A percentile compares a stretch with the other conserved stretches of the same genome.
These are phyloP conservation scores for Penicillium canescens DNA, from an alignment of 495 filamentous ascomycete species.

Conservation along the genomic window DNA sequence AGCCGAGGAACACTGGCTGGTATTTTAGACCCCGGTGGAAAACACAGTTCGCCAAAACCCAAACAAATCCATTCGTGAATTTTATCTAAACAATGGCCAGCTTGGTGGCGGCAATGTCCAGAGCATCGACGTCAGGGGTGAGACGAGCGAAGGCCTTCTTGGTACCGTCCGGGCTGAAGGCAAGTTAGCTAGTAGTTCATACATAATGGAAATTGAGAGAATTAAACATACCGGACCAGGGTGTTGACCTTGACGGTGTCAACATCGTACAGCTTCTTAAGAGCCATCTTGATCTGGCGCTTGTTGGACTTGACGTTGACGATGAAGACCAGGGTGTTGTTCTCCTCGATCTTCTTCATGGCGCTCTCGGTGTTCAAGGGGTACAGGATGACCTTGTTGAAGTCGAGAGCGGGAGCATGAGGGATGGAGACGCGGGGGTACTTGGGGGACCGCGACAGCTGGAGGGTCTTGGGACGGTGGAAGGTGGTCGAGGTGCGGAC, in stretches of 20 bases:
- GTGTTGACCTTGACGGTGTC: conserved; percentile 99
- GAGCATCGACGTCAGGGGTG: conserved; percentile 93
- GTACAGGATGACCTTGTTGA: conserved; percentile 85
- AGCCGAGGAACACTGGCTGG: conserved; percentile 39
- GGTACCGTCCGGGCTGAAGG: conserved; percentile 78
- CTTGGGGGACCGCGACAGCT: conserved; percentile 87
- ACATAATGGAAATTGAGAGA: neutral
- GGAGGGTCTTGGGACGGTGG: conserved; percentile 94
- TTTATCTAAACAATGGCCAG: conserved; percentile 85
- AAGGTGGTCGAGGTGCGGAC: conserved; percentile 91
- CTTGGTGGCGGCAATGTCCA: conserved; percentile 99
- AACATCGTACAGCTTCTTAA: conserved; percentile 99
- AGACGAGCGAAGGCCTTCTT: conserved; percentile 99
- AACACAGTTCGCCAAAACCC: conserved; percentile 45
- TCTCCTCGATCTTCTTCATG: conserved; percentile 99
- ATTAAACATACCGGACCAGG: conserved; percentile 74
- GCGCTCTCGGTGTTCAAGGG: conserved; percentile 95
- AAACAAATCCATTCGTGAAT: conserved; percentile 33
- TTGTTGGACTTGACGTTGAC: conserved; percentile 99
- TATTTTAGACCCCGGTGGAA: conserved; percentile 48
- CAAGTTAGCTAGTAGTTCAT: conserved; percentile 14
- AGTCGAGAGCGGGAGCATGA: conserved; percentile 86
- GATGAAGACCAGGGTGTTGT: conserved; percentile 99
- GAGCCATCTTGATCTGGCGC: conserved; percentile 95
- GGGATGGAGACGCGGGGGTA: conserved; percentile 96